These are phyloP conservation scores for Berkeleyomyces basicola DNA, from an alignment of 2,329 filamentous ascomycete genomes.

Conservation along the genomic window DNA sequence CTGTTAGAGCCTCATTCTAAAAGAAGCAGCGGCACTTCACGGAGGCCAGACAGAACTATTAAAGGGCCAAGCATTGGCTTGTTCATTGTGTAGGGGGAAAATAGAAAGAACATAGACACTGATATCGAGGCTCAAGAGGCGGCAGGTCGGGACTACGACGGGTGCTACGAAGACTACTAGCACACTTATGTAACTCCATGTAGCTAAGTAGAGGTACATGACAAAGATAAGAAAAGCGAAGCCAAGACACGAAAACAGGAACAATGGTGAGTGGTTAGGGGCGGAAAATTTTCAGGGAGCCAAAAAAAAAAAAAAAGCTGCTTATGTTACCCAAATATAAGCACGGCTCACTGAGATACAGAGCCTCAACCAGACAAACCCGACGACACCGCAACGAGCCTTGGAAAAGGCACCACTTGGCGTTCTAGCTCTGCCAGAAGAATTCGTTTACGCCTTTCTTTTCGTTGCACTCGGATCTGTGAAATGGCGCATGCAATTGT, in stretches of 20 bases:
- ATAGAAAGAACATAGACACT: neutral
- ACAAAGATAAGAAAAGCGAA: neutral
- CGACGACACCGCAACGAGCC: neutral
- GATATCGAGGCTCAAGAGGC: neutral
- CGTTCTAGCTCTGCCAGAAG: neutral
- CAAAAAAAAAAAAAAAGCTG: neutral
- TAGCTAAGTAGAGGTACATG: neutral
- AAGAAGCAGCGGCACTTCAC: neutral
- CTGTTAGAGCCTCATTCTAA: constrained; percentile 1
- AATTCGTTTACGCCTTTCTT: neutral
- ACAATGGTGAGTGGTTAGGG: neutral
- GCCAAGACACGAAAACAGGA: neutral
- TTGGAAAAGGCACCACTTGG: neutral
- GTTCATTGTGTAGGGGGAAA: neutral
- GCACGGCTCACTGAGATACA: neutral
- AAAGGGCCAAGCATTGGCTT: neutral
- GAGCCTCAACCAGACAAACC: neutral
- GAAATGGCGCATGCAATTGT: no score
- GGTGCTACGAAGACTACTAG: neutral
- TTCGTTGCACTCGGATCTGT: no score
- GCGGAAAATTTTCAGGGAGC: neutral
- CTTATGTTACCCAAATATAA: neutral
- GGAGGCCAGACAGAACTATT: neutral
- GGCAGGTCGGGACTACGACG: neutral
- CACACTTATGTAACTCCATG: neutral